Conservation (phyloP, 2,329 filamentous ascomycete species). For the Remersonia thermophila region DNA sequence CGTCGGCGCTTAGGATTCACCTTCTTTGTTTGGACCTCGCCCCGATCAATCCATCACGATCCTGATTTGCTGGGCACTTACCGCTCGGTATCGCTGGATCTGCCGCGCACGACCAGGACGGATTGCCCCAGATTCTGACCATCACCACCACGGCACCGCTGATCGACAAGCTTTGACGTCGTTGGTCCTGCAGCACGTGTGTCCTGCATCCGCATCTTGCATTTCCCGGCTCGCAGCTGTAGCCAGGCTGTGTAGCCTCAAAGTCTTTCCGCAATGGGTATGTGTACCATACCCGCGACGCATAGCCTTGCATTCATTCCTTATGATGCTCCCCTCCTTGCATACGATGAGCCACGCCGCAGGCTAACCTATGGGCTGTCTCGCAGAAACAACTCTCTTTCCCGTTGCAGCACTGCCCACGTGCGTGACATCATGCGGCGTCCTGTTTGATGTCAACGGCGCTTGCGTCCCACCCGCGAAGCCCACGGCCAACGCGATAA, state of each 20-base stretch:
- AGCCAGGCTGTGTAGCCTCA: not conserved
- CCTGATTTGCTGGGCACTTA: no score
- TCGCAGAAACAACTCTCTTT: slow-evolving; percentile 36
- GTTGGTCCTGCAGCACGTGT: not conserved
- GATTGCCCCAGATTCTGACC: no score
- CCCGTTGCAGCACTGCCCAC: slow-evolving; percentile 47
- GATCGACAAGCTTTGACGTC: not conserved
- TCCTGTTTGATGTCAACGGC: slow-evolving; percentile 57
- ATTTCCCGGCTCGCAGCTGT: not conserved
- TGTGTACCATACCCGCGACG: not conserved
- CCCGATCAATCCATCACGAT: no score
- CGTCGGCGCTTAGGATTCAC: not conserved
- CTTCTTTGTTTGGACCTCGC: no score
- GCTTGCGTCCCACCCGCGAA: slow-evolving; percentile 52
- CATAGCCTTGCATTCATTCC: not conserved
- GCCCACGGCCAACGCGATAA: slow-evolving; percentile 33
- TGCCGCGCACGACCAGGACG: no score
- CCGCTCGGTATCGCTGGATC: no score
- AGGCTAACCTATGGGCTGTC: no score
- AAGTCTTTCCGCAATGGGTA: slow-evolving; percentile 6
- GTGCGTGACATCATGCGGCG: slow-evolving; percentile 47
- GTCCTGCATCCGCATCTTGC: not conserved
- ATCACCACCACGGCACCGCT: not conserved
- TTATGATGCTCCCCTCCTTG: not conserved
- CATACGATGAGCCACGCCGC: no score